Conservation (phyloP, 805 yeast species). For the Candida sanyiensis region DNA sequence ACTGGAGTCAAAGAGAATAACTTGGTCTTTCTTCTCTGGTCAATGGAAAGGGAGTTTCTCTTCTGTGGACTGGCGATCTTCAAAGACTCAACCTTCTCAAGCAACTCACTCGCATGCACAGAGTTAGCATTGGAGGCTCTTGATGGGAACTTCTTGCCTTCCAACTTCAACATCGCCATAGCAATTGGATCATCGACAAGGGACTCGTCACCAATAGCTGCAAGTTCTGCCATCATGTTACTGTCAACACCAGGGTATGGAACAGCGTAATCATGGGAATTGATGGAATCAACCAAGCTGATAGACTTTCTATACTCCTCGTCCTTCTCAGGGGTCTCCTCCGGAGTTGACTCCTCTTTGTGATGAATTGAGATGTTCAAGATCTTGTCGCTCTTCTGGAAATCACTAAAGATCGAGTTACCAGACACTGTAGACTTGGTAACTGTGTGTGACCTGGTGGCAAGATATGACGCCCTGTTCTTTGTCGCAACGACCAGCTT, state of each 20-base stretch:
- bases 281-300: constrained; percentile 10
- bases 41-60: constrained; percentile 30
- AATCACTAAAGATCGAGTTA: constrained; percentile 20
- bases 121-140: too few species aligned
- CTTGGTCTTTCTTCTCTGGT: constrained; percentile 35
- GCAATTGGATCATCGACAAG: constrained; percentile 62
- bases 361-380: constrained; percentile 15
- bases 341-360: constrained; percentile 5
- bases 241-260: constrained; percentile 44
- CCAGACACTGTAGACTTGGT: constrained; percentile 12
- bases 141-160: too few species aligned
- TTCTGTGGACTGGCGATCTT: constrained; percentile 14
- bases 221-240: constrained; percentile 68
- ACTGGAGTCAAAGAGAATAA: constrained; percentile 31
- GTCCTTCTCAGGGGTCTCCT: not conserved
- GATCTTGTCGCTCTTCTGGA: constrained; percentile 6
- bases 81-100: constrained; percentile 16
- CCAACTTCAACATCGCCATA: constrained; percentile 70
- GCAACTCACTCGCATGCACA: constrained; percentile 19
- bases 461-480: constrained; percentile 20
- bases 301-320: too few species aligned
- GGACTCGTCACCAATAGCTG: constrained; percentile 79
- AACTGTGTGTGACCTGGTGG: constrained; percentile 20
- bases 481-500: constrained; percentile 1
- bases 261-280: constrained; percentile 19